Percentiles rank a stretch among this genome's conserved stretches.
Evolutionary conservation across 768 basidiomycete species (phyloP).

Genomic region (Sistotremastrum niveocremeum): DNA sequence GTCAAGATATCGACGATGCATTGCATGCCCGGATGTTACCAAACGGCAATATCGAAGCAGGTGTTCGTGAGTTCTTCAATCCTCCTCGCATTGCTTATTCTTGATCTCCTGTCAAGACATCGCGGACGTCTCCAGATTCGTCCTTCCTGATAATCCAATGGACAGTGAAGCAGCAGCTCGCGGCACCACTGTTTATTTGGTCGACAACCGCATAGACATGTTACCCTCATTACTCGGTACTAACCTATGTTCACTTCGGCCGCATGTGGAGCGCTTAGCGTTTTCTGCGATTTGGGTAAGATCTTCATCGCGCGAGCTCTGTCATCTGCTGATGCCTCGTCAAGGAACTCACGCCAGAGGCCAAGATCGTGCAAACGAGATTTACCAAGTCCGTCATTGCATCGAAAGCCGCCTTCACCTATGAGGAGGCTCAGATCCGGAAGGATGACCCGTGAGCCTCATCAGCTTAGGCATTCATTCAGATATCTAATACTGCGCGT

Average conservation of each 20-base stretch:
- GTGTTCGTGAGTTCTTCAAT: constrained; percentile 68
- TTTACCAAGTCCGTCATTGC: constrained; percentile 96
- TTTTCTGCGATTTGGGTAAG: constrained; percentile 91
- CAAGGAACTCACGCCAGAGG: constrained; percentile 81
- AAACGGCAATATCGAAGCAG: constrained; percentile 92
- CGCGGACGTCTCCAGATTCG: constrained; percentile 96
- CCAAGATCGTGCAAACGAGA: constrained; percentile 78
- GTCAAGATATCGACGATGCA: constrained; percentile 98
- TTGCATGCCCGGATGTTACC: constrained; percentile 78
- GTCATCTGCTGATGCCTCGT: constrained; percentile 4
- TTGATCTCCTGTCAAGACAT: constrained; percentile 48
- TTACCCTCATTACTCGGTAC: constrained; percentile 86
- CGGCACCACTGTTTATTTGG: constrained; percentile 94
- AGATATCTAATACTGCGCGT: not conserved
- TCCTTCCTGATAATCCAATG: constrained; percentile 87
- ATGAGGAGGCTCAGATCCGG: constrained; percentile 87
- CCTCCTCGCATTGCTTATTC: not conserved
- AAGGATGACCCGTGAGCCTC: constrained; percentile 76
- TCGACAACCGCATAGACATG: constrained; percentile 99
- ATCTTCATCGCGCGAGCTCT: not conserved
- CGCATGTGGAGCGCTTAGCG: constrained; percentile 85
- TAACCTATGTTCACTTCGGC: constrained; percentile 86
- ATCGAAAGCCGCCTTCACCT: constrained; percentile 93
- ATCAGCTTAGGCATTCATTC: not conserved
- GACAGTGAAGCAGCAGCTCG: constrained; percentile 90